Base-by-base conservation (phyloP, 202 grass and related monocot species). In the Panicum virgatum region DNA sequence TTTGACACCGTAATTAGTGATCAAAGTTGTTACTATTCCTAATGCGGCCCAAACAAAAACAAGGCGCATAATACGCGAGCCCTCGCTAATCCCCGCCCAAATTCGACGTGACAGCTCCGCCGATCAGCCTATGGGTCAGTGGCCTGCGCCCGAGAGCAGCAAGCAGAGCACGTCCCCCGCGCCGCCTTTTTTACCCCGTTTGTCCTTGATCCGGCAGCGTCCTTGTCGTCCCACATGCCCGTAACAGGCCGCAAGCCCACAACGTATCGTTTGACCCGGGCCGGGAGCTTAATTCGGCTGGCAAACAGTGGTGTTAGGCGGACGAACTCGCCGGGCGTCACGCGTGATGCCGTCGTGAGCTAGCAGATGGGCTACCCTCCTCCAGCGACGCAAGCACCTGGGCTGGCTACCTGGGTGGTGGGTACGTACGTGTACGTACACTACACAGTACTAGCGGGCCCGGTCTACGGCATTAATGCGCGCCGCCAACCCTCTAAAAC, bases 91-190 rank as follows among this genome's bases (percentile, higher is more conserved):
- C 25, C 25, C 27, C 26, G 19, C 37, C 47, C 48, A 51, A 89
- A 80, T 54, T 58, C 57, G 82, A 89, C 20, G 77, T 89, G 77
- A 85, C 77, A 53, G 44, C 62, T 70, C 9, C 37, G 54, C 40
- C 12, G 54, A 80, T 75, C 13, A 11, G 34, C 52, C 50, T 12
- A 76, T 71, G 32, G 32, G 76, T 61, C 62, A 75, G 63, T 34
- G 67, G 74, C 66, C 67, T 13, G 66, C 80, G 61, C 60, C 27
- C 61, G 5, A 54, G 71, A 71, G 65, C 43, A n/a, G n/a, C n/a
- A n/a, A 73, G 30, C 3, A 2, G 30, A 30, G 32, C 58, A 72
- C 13, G 44, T 16, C n/a, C 20, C 47, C 18, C 16, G 20, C 32
- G 82, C 39, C 22, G 40, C 39, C 56, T 34, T 82, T 77, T 72